Base-by-base conservation (phyloP, 192 early-diverging fungal genomes). In the Haplosporangium gracile region DNA sequence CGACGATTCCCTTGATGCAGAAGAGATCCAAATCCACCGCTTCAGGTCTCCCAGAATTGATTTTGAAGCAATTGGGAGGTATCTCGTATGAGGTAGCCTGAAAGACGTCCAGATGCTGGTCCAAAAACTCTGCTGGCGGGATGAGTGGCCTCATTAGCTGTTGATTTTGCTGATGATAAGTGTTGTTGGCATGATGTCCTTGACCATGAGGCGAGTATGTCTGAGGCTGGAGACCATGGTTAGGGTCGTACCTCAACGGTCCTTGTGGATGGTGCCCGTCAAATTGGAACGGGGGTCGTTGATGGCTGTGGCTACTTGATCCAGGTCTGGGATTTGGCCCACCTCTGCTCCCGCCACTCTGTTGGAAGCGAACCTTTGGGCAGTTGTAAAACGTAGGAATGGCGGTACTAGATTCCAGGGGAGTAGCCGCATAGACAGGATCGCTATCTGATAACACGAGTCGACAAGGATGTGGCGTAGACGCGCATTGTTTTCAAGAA, bases 371-470 rank as follows among this genome's bases (percentile, higher is more conserved):
- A 34, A 78, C 74, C 18, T 74, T 86, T 34, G 88, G 87, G 45
- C 82, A 81, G 26, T 89, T 89, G 26, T 76, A 49, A 16, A 86
- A 34, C 11, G 91, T 89, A 36, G 91, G 91, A 20, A 86, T 87
- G 6, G 83, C 86, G n/a, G 89, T 88, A 10, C 74, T 79, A 13
- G 91, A 89, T 72, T 84, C 32, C 15, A 92, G 68, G 22, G 76
- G 88, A 29, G 91, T 89, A 24, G 75, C 70, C 18, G 82, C 82
- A 71, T 87, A 92, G 8, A 81, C 91, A 16, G 89, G 90, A 65
- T 89, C 89, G 29, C 72, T 72, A 32, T 91, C 92, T 89, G 34
- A 22, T n/a, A 47, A 45, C 18, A 6, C 7, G 32, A 49, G 5
- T 5, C 47, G 15, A 76, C 20, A 39, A 38, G 49, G 18, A 51